A percentile compares a stretch with the other conserved stretches of the same genome.
Evolutionary conservation across 441 rosid genomes (phyloP).

Genomic region (Bruguiera hainesii): DNA sequence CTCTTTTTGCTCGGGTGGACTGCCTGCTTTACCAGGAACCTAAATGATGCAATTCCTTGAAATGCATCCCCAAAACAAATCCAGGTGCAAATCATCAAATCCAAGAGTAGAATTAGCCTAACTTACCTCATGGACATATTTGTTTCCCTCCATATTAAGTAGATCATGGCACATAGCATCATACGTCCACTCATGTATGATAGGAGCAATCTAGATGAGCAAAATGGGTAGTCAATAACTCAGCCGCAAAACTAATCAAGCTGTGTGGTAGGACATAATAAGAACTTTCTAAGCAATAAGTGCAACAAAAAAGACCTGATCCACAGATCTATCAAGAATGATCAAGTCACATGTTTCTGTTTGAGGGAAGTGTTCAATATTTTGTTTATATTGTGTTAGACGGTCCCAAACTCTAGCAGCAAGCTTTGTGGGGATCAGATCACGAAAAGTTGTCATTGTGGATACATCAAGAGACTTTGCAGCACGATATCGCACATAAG

Average conservation of each 20-base stretch:
- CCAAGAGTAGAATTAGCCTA: conserved; percentile 14
- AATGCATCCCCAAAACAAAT: conserved; percentile 27
- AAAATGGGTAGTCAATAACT: conserved; percentile 16
- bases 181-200: conserved; percentile 99
- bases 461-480: conserved; percentile 91
- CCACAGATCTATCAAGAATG: conserved; percentile 90
- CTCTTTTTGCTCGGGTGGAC: conserved; percentile 84
- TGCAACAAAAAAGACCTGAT: conserved; percentile 55
- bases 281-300: conserved; percentile 9
- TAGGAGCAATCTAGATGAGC: conserved; percentile 76
- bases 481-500: conserved; percentile 82
- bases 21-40: conserved; percentile 80
- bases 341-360: conserved; percentile 93
- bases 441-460: conserved; percentile 88
- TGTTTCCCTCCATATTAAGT: conserved; percentile 90
- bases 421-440: conserved; percentile 88
- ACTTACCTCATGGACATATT: conserved; percentile 83
- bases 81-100: conserved; percentile 9
- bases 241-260: conserved; percentile 7
- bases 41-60: conserved; percentile 33
- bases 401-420: conserved; percentile 97
- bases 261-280: conserved; percentile 14
- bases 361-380: conserved; percentile 76
- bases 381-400: conserved; percentile 67
- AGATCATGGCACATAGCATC: conserved; percentile 97